Evolutionary conservation across 257 asterid species (phyloP).

Genomic region (Galeopsis tetrahit): DNA sequence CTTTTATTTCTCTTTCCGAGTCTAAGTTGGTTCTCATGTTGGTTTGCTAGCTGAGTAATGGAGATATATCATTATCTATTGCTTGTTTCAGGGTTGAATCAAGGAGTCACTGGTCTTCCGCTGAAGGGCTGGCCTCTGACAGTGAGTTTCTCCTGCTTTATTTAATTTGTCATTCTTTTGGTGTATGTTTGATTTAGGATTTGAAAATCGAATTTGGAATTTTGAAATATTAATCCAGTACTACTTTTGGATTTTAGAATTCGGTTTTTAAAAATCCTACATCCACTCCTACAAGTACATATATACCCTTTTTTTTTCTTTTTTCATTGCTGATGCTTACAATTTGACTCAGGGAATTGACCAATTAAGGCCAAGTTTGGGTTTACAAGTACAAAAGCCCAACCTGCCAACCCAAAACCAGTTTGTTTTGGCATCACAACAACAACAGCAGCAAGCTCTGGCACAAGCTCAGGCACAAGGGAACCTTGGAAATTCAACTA

Average conservation of each 20-base stretch:
- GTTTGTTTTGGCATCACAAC: conserved; percentile 86
- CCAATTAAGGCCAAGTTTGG: conserved; percentile 83
- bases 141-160: conserved; percentile 59
- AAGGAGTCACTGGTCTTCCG: conserved; percentile 91
- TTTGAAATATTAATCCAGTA: too few relatives aligned
- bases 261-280: too few relatives aligned
- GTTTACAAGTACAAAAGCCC: conserved; percentile 94
- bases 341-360: conserved; percentile 76
- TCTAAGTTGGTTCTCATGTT: conserved; percentile 5
- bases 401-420: conserved; percentile 81
- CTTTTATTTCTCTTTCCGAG: conserved; percentile 10
- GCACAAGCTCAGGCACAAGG: conserved; percentile 97
- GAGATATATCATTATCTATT: conserved; percentile 29
- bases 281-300: too few relatives aligned
- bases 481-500: conserved; percentile 71
- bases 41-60: conserved; percentile 14
- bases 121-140: conserved; percentile 99
- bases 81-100: conserved; percentile 70
- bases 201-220: background rate
- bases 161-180: conserved; percentile 4
- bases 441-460: conserved; percentile 93
- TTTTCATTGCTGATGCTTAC: conserved; percentile 32
- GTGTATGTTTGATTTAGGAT: conserved; percentile 1
- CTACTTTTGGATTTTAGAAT: too few relatives aligned
- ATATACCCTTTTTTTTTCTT: too few relatives aligned